Evolutionary conservation across 202 grass and related monocot species (phyloP), one percentile per base, ranked within the genome.

Genomic region (Digitaria exilis): DNA sequence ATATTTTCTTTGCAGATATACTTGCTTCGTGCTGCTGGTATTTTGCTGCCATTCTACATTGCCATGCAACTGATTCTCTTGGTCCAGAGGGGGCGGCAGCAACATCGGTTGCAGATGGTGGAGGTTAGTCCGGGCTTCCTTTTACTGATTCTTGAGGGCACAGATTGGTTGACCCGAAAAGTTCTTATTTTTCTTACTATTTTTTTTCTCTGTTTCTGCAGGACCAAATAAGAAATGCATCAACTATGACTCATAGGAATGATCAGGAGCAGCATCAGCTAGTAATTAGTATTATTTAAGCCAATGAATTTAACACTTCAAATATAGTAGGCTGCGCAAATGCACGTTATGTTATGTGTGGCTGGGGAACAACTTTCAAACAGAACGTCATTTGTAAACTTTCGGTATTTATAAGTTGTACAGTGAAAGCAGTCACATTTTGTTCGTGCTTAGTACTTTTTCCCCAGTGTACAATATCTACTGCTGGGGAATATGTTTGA

Each of bases 21-120:
- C 80, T 71, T 89, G 52, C 80, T 95, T 59, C 92, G 93, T 78
- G 96, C 77, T 21, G 79, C 81, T 69, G 96, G 91, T 66, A 98
- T 98, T 79, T 70, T 98, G 44, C 63, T 98, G 77, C 96, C 96
- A 3, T 87, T 88, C 76, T 95, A 91, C 16, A 68, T 83, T 50
- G 80, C 88, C 60, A 90, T 92, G 87, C 83, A 87, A 57, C 62
- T 98, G 82, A 81, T 98, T 62, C 58, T 72, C 12, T 83, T 87
- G 52, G 87, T 98, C 70, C 92, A 93, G 73, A 65, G 75, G 18
- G 90, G 88, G 14, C 86, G 82, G 34, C 54, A 39, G 45, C 88
- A 81, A 22, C 90, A 93, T 44, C 87, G 59, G 21, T 65, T 93
- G 73, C 90, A 92, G 39, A 78, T 81, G 79, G 56, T 91, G 28